These are phyloP conservation scores for Penicillium bovifimosum DNA, from an alignment of 495 filamentous ascomycete species.

Conservation along the genomic window DNA sequence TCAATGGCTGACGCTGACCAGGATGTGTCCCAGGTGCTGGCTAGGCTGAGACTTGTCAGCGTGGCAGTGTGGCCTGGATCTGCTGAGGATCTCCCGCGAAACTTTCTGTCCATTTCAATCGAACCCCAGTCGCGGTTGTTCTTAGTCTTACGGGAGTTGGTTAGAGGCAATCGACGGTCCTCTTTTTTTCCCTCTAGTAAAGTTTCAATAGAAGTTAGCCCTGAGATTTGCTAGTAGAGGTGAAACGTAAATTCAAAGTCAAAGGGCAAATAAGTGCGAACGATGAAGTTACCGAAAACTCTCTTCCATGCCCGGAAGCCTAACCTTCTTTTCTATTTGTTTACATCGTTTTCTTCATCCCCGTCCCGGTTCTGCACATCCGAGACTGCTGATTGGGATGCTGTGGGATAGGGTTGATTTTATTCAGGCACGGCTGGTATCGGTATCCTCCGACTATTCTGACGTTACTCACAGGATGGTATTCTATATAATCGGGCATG, in stretches of 20 bases:
- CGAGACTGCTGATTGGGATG: conserved; percentile 14
- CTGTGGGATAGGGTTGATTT: neutral
- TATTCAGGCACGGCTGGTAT: neutral
- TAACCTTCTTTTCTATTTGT: conserved; percentile 11
- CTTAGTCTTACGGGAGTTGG: neutral
- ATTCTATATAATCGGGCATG: too few species aligned
- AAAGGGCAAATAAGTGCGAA: neutral
- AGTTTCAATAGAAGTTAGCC: too few species aligned
- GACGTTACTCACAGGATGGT: too few species aligned
- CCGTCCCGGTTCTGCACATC: conserved; percentile 14
- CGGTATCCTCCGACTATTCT: too few species aligned
- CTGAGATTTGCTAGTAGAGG: neutral
- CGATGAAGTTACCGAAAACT: conserved; percentile 23
- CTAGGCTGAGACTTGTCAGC: neutral
- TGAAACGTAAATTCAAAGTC: neutral
- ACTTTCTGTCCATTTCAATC: conserved; percentile 29
- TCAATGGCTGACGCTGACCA: neutral
- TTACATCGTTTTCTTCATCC: conserved; percentile 6
- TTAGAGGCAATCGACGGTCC: conserved; percentile 16
- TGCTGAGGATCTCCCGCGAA: conserved; percentile 44
- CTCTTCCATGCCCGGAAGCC: conserved; percentile 1
- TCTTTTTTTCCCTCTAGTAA: conserved; percentile 11
- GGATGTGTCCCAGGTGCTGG: neutral
- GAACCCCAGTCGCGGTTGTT: conserved; percentile 13
- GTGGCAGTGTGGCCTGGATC: conserved; percentile 26